Evolutionary conservation across 2,329 filamentous ascomycete species (phyloP).

Genomic region (Cladophialophora carrionii): DNA sequence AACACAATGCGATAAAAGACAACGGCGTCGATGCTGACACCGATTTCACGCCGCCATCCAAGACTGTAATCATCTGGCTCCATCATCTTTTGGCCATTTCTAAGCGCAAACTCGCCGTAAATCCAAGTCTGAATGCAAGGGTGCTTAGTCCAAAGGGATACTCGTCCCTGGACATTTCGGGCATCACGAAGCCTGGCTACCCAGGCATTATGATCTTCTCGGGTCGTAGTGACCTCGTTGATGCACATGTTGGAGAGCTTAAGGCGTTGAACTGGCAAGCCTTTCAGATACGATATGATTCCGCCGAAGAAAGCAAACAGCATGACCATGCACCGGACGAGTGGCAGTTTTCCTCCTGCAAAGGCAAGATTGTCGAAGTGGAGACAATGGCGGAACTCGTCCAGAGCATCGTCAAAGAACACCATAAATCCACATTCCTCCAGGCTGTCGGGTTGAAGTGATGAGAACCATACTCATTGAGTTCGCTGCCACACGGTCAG

Average conservation of each 20-base stretch:
- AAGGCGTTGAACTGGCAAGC: slow-evolving; percentile 35
- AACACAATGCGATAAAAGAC: background rate
- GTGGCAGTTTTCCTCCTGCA: slow-evolving; percentile 29
- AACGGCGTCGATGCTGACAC: background rate
- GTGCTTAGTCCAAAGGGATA: background rate
- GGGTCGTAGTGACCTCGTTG: slow-evolving; percentile 26
- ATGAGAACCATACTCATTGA: background rate
- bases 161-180: slow-evolving; percentile 11
- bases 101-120: slow-evolving; percentile 35
- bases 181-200: slow-evolving; percentile 37
- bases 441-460: slow-evolving; percentile 32
- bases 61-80: slow-evolving; percentile 37
- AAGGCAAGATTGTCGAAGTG: slow-evolving; percentile 32
- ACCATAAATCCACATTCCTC: slow-evolving; percentile 27
- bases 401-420: slow-evolving; percentile 23
- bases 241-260: slow-evolving; percentile 33
- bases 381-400: slow-evolving; percentile 36
- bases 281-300: slow-evolving; percentile 35
- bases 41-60: background rate
- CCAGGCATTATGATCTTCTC: slow-evolving; percentile 36
- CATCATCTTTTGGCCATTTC: slow-evolving; percentile 36
- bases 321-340: background rate
- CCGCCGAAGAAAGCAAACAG: slow-evolving; percentile 13
- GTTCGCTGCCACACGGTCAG: background rate
- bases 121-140: background rate